Evolutionary conservation across 129 eudicot species (phyloP), one percentile per base, ranked within the genome.

Genomic region (Tagetes patula): DNA sequence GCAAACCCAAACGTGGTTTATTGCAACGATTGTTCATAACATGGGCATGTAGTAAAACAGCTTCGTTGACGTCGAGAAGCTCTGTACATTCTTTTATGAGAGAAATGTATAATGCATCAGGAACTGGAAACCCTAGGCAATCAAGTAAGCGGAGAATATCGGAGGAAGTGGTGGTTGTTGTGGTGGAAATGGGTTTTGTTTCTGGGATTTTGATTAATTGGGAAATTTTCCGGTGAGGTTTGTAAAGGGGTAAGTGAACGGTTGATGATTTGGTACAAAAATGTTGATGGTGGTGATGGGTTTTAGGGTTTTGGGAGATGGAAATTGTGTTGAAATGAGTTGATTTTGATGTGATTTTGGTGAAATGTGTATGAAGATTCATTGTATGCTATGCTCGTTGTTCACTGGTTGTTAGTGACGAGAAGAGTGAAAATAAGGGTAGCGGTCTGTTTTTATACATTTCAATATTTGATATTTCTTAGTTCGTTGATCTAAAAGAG

Each of bases 141-240:
- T 89, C 98, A 85, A 93, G 74, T 54, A 93, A 78, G 67, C 87
- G 84, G 43, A 89, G 77, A 8, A 89, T 70, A 70, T 93, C 95
- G 8, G 88, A 82, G 39, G 83, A 79, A 1, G 87, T 49, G 55
- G 77, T 76, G 61, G 86, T 48, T 5, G 86, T 62, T 48, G 72
- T 67, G 54, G 73, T 71, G 55, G 53, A 27, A 6, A 27, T 74
- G 6, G 61, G 47, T 37, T 66, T 66, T 10, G 32, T 66, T 59
- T 69, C 49, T 8, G 75, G 77, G 38, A 38, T 62, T 33, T 68
- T 60, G 72, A 82, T 46, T 14, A 74, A 77, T 79, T 53, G 70
- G 33, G 47, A 45, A 13, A 41, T 68, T 75, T 79, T 87, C 81
- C 65, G 76, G 30, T 71, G 70, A 48, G 96, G 94, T 72, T 47